Conservation (phyloP, 106 monocot genomes). For the Phalaenopsis aphrodite region DNA sequence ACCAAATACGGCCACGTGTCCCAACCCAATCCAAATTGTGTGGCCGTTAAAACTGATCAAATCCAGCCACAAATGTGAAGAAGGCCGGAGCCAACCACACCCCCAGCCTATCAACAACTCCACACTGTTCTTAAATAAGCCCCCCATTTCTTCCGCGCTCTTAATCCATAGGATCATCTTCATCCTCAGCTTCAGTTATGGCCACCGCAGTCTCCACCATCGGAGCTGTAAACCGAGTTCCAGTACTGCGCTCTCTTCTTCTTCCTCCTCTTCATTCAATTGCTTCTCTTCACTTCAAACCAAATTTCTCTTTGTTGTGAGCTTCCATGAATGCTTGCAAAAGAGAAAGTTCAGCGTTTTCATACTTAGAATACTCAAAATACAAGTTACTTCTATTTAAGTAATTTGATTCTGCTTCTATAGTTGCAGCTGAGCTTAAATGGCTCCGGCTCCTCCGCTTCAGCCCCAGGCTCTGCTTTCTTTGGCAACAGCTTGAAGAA, state of each 20-base stretch:
- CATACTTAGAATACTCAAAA: too few species aligned
- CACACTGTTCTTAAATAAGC: not conserved
- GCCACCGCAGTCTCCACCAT: conserved; percentile 16
- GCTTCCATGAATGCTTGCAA: too few species aligned
- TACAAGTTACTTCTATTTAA: too few species aligned
- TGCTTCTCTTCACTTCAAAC: not conserved
- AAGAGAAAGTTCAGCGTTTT: too few species aligned
- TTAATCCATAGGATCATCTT: not conserved
- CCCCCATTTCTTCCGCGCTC: not conserved
- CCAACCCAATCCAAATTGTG: conserved; percentile 10
- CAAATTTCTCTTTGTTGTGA: not conserved
- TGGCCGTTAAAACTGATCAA: conserved; percentile 5
- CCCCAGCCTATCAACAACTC: not conserved
- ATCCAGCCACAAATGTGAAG: conserved; percentile 8
- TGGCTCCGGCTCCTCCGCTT: conserved; percentile 27
- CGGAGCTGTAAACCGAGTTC: conserved; percentile 17
- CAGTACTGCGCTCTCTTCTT: conserved; percentile 7
- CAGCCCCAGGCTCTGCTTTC: conserved; percentile 47
- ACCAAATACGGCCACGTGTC: conserved; percentile 10
- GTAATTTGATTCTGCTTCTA: too few species aligned
- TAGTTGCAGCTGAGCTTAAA: conserved; percentile 38
- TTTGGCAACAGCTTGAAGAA: conserved; percentile 69
- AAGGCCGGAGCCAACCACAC: not conserved
- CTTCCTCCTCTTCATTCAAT: not conserved
- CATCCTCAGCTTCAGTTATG: not conserved